phyloP scores from a whole-genome alignment of 176 grass and related monocot species.

The Zoysia japonica region DNA sequence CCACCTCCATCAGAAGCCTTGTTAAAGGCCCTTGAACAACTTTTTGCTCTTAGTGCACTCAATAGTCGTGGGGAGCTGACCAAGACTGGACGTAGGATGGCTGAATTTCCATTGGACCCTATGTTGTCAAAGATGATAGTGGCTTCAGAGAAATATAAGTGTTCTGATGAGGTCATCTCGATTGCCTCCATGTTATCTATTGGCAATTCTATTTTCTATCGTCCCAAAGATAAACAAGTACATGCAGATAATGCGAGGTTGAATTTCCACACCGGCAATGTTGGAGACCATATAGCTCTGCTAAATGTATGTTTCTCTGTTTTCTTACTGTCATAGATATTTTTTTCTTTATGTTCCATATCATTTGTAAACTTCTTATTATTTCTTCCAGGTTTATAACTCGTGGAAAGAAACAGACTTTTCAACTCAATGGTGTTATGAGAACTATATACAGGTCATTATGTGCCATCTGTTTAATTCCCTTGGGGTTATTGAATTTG shows the following conservation, averaged over 20 bases:
- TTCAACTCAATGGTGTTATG: conserved; percentile 94
- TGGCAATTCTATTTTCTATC: conserved; percentile 95
- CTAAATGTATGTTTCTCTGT: conserved; percentile 60
- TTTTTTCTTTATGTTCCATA: not conserved
- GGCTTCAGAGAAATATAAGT: conserved; percentile 85
- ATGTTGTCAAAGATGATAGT: conserved; percentile 95
- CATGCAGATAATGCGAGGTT: conserved; percentile 91
- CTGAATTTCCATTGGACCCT: conserved; percentile 91
- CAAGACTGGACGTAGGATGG: conserved; percentile 94
- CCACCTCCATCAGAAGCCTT: conserved; percentile 89
- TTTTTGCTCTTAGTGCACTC: conserved; percentile 92
- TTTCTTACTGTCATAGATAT: conserved; percentile 31
- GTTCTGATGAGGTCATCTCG: conserved; percentile 84
- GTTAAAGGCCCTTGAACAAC: conserved; percentile 83
- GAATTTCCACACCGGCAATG: conserved; percentile 92
- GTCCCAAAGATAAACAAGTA: conserved; percentile 94
- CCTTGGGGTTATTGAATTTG: not conserved
- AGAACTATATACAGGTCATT: conserved; percentile 91
- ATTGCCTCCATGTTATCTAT: conserved; percentile 82
- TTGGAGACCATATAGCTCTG: conserved; percentile 87
- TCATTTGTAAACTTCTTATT: conserved; percentile 36
- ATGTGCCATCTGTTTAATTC: conserved; percentile 7
- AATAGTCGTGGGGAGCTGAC: conserved; percentile 90
- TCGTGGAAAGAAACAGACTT: conserved; percentile 91
- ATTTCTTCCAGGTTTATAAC: conserved; percentile 73